These are phyloP conservation scores for Aurinia saxatilis DNA, from an alignment of 345 rosid species.

Conservation along the genomic window DNA sequence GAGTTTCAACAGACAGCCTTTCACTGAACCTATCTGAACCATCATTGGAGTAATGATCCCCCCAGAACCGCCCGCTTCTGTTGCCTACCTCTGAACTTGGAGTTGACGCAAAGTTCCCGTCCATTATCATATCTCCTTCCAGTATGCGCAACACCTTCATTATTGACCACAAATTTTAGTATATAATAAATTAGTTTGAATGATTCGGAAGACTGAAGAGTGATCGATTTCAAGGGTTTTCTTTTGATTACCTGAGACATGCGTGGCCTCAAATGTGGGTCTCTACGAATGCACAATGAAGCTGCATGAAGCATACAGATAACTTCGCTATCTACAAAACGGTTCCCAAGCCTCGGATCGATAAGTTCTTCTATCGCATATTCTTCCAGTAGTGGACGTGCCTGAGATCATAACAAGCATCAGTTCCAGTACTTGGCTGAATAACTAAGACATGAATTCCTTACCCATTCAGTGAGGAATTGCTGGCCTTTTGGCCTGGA, in stretches of 20 bases:
- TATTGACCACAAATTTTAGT: constrained; percentile 7
- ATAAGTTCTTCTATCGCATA: constrained; percentile 72
- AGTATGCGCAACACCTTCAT: constrained; percentile 81
- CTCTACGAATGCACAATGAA: constrained; percentile 73
- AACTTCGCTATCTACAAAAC: constrained; percentile 70
- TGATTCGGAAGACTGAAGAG: not conserved
- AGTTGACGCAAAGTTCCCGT: constrained; percentile 53
- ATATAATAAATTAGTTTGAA: constrained; percentile 4
- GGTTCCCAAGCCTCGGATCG: constrained; percentile 60
- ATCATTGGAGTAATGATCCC: constrained; percentile 48
- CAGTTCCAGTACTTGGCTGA: constrained; percentile 8
- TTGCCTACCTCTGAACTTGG: constrained; percentile 76
- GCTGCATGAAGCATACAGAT: constrained; percentile 97
- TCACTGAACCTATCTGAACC: constrained; percentile 52
- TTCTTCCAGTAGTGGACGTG: constrained; percentile 89
- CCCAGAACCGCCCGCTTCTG: constrained; percentile 75
- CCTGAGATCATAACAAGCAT: constrained; percentile 39
- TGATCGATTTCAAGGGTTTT: not conserved
- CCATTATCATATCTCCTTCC: constrained; percentile 87
- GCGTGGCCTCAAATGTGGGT: constrained; percentile 91
- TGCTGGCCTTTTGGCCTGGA: constrained; percentile 93
- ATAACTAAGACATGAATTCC: not conserved
- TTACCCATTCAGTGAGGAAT: constrained; percentile 97
- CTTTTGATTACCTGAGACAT: constrained; percentile 78
- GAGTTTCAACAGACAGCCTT: constrained; percentile 49